Percentiles rank a stretch among this genome's conserved stretches.
Conservation (phyloP, 257 asterid genomes). For the Lantana camara region DNA sequence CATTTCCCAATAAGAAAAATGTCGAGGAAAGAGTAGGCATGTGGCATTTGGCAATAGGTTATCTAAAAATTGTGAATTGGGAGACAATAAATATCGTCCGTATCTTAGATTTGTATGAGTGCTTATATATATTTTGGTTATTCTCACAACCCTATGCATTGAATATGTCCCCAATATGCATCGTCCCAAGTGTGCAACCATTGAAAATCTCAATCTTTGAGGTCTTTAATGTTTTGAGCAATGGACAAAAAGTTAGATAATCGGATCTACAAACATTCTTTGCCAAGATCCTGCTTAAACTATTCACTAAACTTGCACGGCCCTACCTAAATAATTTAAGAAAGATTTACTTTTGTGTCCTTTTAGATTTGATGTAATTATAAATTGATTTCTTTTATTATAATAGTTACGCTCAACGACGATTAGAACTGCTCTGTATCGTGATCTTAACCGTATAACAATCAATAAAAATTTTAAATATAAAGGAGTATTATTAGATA, state of each 20-base stretch:
- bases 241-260: slow-evolving; percentile 4
- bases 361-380: no score
- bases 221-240: slow-evolving; percentile 32
- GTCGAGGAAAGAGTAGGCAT: slow-evolving; percentile 33
- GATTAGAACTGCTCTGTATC: no score
- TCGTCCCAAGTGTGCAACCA: slow-evolving; percentile 4
- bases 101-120: slow-evolving; percentile 22
- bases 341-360: no score
- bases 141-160: slow-evolving; percentile 10
- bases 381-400: no score
- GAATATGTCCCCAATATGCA: slow-evolving; percentile 1
- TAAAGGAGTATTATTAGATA: no score
- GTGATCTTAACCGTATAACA: no score
- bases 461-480: no score
- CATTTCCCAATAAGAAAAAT: slow-evolving; percentile 30
- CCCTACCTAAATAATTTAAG: no score
- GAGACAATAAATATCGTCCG: slow-evolving; percentile 27
- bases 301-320: no score
- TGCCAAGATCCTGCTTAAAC: no score
- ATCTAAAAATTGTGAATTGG: slow-evolving; percentile 18
- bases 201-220: slow-evolving; percentile 14
- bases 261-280: slow-evolving; percentile 33
- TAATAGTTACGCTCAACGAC: no score
- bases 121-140: not conserved
- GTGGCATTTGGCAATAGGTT: slow-evolving; percentile 21